Base-by-base conservation (phyloP, 2,329 filamentous ascomycete species). In the Clonostachys rhizophaga region DNA sequence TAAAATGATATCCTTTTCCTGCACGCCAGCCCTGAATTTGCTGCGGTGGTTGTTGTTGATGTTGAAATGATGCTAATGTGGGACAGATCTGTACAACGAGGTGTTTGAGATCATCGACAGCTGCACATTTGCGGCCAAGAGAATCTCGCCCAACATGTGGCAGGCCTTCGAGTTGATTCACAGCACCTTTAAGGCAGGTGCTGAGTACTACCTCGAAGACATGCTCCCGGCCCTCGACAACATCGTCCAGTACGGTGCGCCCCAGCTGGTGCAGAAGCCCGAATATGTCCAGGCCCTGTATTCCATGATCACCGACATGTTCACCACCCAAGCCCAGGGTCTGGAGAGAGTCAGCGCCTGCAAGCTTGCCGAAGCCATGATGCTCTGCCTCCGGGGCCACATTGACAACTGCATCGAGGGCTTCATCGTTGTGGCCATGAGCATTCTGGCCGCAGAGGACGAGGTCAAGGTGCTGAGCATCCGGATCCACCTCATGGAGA, bases 41-140 rank as follows among this genome's bases (percentile, higher is more conserved):
- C 12, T 11, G 6, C n/a, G n/a, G 16, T 14, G 11, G 9, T 18
- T 10, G 3, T 34, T 0, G 16, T 41, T 47, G 34, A n/a, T 12
- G 9, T 5, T 30, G 24, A 30, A 30, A 30, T 30, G 9, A 4
- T 30, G 24, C 24, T 30, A 30, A 30, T 10, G 24, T 30, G 24
- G 8, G n/a, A 7, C 45, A 87, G 87, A 99, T 67, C 74, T 99
- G 18, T 99, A 96, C 68, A 99, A 97, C 64, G 94, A 99, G 65
- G 84, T 97, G 6, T 99, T 99, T 57, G 94, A 99, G 70, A 99
- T 99, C 58, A 95, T 99, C 57, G 94, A 99, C 66, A 96, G 91
- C 76, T 99, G 94, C 76, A 99, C 94, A 8, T 99, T 97, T 65
- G 90, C 94, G 11, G 92, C 94, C 52, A 99, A 97, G 76, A 81